These are phyloP conservation scores for Botryosphaeria dothidea DNA, from an alignment of 2,329 filamentous ascomycete genomes.

Conservation along the genomic window DNA sequence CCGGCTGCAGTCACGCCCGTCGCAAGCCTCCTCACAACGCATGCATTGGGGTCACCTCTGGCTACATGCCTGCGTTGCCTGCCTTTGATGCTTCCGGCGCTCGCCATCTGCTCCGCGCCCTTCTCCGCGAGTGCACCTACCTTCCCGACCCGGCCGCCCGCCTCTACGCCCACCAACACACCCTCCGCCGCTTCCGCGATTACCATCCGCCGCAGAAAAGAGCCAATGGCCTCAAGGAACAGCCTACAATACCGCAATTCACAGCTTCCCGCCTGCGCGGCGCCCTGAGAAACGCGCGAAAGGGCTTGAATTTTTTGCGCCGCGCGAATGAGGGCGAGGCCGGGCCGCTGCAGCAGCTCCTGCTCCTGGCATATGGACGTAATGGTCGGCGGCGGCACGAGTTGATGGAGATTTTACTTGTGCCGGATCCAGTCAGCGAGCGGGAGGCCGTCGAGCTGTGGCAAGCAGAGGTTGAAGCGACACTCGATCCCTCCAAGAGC, in stretches of 20 bases:
- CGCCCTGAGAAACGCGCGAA: constrained; percentile 23
- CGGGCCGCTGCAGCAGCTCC: constrained; percentile 51
- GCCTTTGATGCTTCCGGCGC: neutral
- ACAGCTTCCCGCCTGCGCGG: constrained; percentile 11
- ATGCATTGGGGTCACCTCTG: neutral
- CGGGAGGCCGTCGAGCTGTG: neutral
- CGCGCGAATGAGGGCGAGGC: constrained; percentile 60
- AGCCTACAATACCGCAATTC: neutral
- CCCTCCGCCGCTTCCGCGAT: constrained; percentile 51
- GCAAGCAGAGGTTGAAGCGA: neutral
- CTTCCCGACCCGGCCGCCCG: constrained; percentile 60
- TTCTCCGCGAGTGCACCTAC: constrained; percentile 61
- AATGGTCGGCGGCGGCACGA: constrained; percentile 53
- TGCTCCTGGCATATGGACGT: constrained; percentile 60
- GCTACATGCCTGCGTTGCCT: neutral
- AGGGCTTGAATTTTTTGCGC: constrained; percentile 47
- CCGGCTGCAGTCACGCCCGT: neutral
- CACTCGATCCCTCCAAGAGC: neutral
- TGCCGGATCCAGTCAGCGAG: neutral
- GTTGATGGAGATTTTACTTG: constrained; percentile 37
- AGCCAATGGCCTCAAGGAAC: neutral
- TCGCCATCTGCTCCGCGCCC: constrained; percentile 53
- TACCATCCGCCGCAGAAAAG: constrained; percentile 31
- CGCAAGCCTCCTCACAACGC: neutral
- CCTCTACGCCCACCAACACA: constrained; percentile 50